Evolutionary conservation across 1,284 basidiomycete genomes (phyloP), one percentile per base, ranked within the genome.

Genomic region (Ceratobasidium sp.): DNA sequence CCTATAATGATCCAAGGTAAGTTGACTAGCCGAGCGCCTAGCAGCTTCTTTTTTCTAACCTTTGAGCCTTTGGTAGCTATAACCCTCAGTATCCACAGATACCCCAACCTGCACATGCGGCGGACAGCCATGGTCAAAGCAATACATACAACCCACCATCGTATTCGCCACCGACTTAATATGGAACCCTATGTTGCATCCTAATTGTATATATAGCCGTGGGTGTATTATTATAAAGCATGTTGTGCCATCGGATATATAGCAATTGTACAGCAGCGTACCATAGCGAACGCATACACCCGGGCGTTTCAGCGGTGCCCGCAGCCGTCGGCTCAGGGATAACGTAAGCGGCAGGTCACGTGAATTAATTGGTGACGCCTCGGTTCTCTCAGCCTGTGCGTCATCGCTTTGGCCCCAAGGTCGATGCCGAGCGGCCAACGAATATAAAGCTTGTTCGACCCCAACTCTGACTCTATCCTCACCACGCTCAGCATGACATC

Each of bases 401-500:
- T 70, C 68, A 70, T 57, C 38, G 68, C 8, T 57, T 1, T 41
- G 35, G 68, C 35, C n/a, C 55, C 54, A 59, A 55, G 23, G 44
- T 48, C 20, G 27, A 30, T 35, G 38, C 48, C 16, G 48, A 2
- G 16, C 48, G 16, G 18, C 10, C n/a, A 20, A 30, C 48, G n/a
- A 10, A 57, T 57, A 57, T 59, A 70, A 70, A 48, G 14, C 3
- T 44, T 52, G 33, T 20, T 6, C n/a, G 2, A 50, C 4, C 14
- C 12, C 23, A 30, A n/a, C 20, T 23, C 48, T 52, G 23, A 38
- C 14, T 30, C 30, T 46, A 46, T 6, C 27, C 46, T 12, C 60
- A 27, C 62, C 62, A 64, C 35, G 20, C 35, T 64, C 20, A 46
- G 3, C 54, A 70, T 70, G 68, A 38, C n/a, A 6, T n/a, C n/a